phyloP scores from a whole-genome alignment of 2,329 filamentous ascomycete genomes.

The Arachnopeziza araneosa region DNA sequence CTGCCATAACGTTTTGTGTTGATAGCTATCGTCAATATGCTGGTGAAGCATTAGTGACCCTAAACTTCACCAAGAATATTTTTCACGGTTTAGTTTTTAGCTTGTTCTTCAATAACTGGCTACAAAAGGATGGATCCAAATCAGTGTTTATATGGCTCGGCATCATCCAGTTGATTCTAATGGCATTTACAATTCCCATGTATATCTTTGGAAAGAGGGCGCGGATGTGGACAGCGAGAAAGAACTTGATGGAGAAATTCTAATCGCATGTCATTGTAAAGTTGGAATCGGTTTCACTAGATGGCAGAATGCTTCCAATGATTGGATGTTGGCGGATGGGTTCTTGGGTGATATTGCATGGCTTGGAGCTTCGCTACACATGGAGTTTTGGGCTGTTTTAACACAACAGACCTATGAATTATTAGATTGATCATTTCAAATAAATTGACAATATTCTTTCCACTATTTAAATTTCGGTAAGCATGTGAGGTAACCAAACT shows the following conservation, averaged over 20 bases:
- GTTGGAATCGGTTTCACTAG: neutral
- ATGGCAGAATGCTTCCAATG: neutral
- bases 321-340: too few relatives aligned
- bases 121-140: conserved; percentile 68
- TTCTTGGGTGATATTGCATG: neutral
- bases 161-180: conserved; percentile 72
- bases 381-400: neutral
- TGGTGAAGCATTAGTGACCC: conserved; percentile 85
- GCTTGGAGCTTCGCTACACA: neutral
- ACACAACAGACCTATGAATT: conserved; percentile 41
- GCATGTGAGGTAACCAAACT: too few relatives aligned
- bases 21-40: conserved; percentile 92
- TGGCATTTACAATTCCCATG: conserved; percentile 79
- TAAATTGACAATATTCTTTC: too few relatives aligned
- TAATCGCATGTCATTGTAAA: neutral
- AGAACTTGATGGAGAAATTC: neutral
- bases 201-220: conserved; percentile 89
- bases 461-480: too few relatives aligned
- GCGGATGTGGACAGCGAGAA: conserved; percentile 51
- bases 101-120: conserved; percentile 82
- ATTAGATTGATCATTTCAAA: conserved; percentile 97
- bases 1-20: conserved; percentile 87
- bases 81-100: conserved; percentile 86
- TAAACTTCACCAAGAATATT: conserved; percentile 93
- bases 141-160: conserved; percentile 78